Evolutionary conservation across 495 filamentous ascomycete species (phyloP).

Genomic region (Podospora australis): DNA sequence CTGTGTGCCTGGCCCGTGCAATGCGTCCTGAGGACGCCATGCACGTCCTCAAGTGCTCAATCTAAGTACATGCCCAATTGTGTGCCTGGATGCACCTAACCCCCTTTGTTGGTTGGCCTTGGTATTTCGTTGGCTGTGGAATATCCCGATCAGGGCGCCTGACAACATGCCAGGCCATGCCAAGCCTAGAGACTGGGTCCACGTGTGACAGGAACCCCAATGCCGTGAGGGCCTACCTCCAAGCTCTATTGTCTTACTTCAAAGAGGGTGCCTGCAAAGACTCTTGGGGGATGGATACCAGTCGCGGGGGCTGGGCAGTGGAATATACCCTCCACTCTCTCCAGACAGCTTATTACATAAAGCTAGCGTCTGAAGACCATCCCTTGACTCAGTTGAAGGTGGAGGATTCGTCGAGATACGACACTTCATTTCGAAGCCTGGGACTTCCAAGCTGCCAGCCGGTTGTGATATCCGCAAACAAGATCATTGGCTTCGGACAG

Average conservation of each 20-base stretch:
- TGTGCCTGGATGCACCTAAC: too few relatives aligned
- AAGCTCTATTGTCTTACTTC: conserved; percentile 14
- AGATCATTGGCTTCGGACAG: conserved; percentile 18
- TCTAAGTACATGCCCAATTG: too few relatives aligned
- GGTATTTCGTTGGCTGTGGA: too few relatives aligned
- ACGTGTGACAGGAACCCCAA: too few relatives aligned
- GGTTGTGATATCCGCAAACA: conserved; percentile 18
- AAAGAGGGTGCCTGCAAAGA: neutral
- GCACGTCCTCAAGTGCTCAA: too few relatives aligned
- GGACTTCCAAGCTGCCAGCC: conserved; percentile 14
- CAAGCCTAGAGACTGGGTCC: too few relatives aligned
- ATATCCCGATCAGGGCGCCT: too few relatives aligned
- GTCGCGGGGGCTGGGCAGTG: conserved; percentile 4
- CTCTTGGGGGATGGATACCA: neutral
- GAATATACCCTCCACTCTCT: conserved; percentile 4
- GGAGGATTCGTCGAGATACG: neutral
- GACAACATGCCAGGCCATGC: too few relatives aligned
- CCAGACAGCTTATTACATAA: neutral
- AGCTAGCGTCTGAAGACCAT: neutral
- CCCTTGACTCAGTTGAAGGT: conserved; percentile 4
- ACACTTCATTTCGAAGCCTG: conserved; percentile 5
- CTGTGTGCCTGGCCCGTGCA: too few relatives aligned
- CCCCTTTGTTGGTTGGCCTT: too few relatives aligned
- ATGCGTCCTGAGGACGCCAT: too few relatives aligned
- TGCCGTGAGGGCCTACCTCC: conserved; percentile 14